These are phyloP conservation scores for Ogataea allantospora DNA, from an alignment of 805 yeast species.

Conservation along the genomic window DNA sequence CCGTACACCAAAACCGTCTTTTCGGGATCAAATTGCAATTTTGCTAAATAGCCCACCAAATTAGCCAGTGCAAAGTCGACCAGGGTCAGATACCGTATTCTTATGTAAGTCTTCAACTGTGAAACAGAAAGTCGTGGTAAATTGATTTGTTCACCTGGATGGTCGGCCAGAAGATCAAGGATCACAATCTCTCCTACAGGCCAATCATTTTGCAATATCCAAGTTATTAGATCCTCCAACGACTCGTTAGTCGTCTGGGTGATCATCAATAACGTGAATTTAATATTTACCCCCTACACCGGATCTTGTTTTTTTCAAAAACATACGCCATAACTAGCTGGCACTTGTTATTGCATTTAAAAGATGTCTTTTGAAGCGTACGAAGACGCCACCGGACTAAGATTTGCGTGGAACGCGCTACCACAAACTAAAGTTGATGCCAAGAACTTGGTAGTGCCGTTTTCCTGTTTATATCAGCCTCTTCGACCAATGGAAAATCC, in stretches of 20 bases:
- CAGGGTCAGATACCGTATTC: constrained; percentile 9
- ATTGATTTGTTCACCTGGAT: not conserved
- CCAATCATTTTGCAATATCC: not conserved
- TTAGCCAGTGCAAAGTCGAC: constrained; percentile 1
- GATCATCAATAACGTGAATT: constrained; percentile 3
- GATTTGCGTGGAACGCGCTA: constrained; percentile 69
- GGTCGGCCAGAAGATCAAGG: constrained; percentile 9
- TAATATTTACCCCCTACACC: constrained; percentile 9
- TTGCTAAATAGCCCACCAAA: constrained; percentile 11
- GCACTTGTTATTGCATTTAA: constrained; percentile 1
- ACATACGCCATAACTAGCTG: constrained; percentile 11
- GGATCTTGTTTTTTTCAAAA: constrained; percentile 9
- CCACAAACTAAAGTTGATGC: constrained; percentile 47
- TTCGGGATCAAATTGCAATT: constrained; percentile 10
- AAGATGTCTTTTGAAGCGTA: constrained; percentile 42
- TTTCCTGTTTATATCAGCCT: constrained; percentile 60
- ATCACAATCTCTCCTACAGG: not conserved
- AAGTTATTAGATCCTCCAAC: constrained; percentile 2
- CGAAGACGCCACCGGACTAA: constrained; percentile 73
- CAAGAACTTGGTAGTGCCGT: constrained; percentile 50
- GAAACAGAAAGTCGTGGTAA: constrained; percentile 10
- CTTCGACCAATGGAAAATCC: constrained; percentile 45
- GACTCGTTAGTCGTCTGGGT: constrained; percentile 5
- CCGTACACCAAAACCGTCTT: constrained; percentile 24
- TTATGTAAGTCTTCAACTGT: constrained; percentile 7